Evolutionary conservation across 1,139 yeast species (phyloP), one percentile per base, ranked within the genome.

Genomic region (Protomyces inouyei): DNA sequence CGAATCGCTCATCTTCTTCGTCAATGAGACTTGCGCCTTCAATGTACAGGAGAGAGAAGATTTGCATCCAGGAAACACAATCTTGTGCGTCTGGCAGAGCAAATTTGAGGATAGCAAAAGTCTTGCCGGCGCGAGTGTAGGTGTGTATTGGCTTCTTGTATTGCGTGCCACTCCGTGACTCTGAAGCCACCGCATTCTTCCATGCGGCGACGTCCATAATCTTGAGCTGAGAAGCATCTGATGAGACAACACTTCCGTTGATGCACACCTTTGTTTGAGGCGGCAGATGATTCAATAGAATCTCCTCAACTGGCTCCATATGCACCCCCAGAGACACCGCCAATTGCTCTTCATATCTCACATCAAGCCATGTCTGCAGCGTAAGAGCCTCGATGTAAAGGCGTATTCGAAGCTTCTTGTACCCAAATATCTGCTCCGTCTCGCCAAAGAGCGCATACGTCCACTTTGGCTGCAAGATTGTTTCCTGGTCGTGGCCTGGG

Each of bases 371-470:
- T 14, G 60, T 54, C 21, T 48, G 14, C 3, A 32, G 46, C 23
- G 48, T 45, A 32, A 18, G 37, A 8, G 55, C 54, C 0, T 8
- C 25, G 57, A 14, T 48, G 1, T 25, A 14, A 12, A 72, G 70
- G 40, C 66, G 57, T 14, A 73, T 69, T 81, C 79, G 78, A 55
- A 92, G 78, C 71, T 84, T 86, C 69, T 86, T 81, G 73, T 84
- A 95, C 1, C 99, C 99, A 73, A 85, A 90, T 9, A 95, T 85
- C 63, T 86, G 85, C 73, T 95, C 98, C 1, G 90, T 81, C 65
- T 91, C 97, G 9, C 98, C 98, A 77, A 84, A 93, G 14, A 93
- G 86, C 1, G 97, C 96, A 74, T 93, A 93, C 0, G 98, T 92
- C 76, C 89, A 92, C 21, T 77, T 74, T 0, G 98, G 97, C 14